Conservation (phyloP, 257 asterid species). For the Rubia yunnanensis region DNA sequence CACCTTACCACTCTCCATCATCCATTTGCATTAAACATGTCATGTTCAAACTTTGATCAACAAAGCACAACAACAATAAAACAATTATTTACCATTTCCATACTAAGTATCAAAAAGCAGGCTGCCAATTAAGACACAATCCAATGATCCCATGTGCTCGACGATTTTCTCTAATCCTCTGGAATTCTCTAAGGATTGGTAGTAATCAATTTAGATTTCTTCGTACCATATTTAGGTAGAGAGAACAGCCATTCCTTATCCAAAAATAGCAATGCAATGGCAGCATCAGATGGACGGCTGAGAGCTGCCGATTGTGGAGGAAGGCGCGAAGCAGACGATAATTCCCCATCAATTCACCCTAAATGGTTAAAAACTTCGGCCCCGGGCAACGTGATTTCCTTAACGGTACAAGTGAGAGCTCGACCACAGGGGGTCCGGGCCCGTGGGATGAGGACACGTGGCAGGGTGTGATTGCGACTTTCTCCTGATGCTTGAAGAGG, state of each 20-base stretch:
- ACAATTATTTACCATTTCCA: neutral
- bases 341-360: neutral
- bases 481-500: slow-evolving; percentile 5
- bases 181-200: neutral
- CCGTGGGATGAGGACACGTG: slow-evolving; percentile 25
- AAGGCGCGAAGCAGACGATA: neutral
- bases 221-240: neutral
- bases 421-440: no score
- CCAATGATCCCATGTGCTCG: neutral
- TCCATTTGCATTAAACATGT: neutral
- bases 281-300: neutral
- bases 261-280: neutral
- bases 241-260: neutral
- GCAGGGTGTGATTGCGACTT: slow-evolving; percentile 12
- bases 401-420: neutral
- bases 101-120: neutral
- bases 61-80: neutral
- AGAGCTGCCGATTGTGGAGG: neutral
- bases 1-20: neutral
- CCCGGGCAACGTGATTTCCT: neutral
- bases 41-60: neutral
- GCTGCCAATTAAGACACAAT: neutral
- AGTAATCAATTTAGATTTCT: neutral
- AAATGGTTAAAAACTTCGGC: neutral
- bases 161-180: neutral